phyloP scores from a whole-genome alignment of 2,329 filamentous ascomycete genomes.

The Aphanocladium album region DNA sequence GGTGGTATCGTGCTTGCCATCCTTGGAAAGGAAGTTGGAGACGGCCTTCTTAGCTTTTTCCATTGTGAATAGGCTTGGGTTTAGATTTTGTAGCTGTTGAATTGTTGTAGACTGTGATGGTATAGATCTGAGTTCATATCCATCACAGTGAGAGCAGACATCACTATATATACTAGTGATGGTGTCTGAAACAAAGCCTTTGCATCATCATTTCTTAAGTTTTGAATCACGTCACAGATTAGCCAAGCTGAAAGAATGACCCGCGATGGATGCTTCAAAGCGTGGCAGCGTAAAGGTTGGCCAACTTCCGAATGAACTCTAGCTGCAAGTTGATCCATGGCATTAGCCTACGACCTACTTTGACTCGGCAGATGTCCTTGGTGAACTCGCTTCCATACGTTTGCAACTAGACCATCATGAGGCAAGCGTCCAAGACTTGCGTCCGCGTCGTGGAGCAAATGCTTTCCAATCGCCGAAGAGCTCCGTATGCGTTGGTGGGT shows the following conservation, averaged over 20 bases:
- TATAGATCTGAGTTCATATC: background rate
- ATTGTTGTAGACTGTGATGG: background rate
- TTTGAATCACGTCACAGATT: constrained; percentile 2
- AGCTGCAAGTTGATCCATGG: background rate
- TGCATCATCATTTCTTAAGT: constrained; percentile 1
- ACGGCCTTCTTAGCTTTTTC: constrained; percentile 61
- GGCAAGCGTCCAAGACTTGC: background rate
- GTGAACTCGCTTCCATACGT: background rate
- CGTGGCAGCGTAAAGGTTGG: background rate
- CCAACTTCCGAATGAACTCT: background rate
- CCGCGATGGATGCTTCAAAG: background rate
- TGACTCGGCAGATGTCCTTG: background rate
- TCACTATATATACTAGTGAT: constrained; percentile 4
- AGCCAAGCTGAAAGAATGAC: constrained; percentile 1
- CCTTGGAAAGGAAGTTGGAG: constrained; percentile 53
- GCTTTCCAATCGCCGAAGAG: background rate
- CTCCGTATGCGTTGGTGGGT: background rate
- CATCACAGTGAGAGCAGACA: background rate
- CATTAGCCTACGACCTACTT: background rate
- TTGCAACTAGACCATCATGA: background rate
- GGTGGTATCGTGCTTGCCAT: constrained; percentile 64
- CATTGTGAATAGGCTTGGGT: constrained; percentile 38
- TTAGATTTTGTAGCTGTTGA: background rate
- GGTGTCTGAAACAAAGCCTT: background rate
- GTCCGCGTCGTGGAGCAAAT: background rate